Percentiles rank a stretch among this genome's conserved stretches.
Evolutionary conservation across 2,329 filamentous ascomycete genomes (phyloP).

Genomic region (Aureobasidium namibiae): DNA sequence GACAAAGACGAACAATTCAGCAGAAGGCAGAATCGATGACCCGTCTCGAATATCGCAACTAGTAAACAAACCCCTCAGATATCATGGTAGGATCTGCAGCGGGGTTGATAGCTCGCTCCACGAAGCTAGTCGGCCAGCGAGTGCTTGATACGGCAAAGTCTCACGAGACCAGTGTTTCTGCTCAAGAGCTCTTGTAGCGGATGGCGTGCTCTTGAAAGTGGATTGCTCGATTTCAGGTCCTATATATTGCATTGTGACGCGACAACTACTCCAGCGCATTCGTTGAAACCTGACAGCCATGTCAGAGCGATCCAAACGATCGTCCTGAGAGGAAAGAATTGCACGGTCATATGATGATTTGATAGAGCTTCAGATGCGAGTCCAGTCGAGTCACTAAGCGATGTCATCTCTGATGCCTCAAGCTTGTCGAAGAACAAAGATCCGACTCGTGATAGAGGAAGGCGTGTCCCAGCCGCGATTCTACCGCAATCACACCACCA

Average conservation of each 20-base stretch:
- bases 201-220: not conserved
- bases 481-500: not conserved
- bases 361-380: not conserved
- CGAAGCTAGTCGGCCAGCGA: not conserved
- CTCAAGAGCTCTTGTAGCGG: not conserved
- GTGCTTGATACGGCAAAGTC: not conserved
- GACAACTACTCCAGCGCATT: not conserved
- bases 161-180: not conserved
- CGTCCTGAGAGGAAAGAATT: not conserved
- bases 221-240: not conserved
- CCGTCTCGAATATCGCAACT: not conserved
- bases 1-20: not conserved
- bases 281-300: not conserved
- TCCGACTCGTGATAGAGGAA: not conserved
- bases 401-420: not conserved
- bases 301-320: not conserved
- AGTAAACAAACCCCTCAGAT: not conserved
- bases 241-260: not conserved
- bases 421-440: not conserved
- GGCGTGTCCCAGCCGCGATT: not conserved
- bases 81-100: slow-evolving; percentile 1
- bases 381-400: not conserved
- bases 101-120: not conserved
- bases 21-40: not conserved
- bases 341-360: not conserved